Base-by-base conservation (phyloP, 768 basidiomycete genomes). In the Tulasnella sp. region DNA sequence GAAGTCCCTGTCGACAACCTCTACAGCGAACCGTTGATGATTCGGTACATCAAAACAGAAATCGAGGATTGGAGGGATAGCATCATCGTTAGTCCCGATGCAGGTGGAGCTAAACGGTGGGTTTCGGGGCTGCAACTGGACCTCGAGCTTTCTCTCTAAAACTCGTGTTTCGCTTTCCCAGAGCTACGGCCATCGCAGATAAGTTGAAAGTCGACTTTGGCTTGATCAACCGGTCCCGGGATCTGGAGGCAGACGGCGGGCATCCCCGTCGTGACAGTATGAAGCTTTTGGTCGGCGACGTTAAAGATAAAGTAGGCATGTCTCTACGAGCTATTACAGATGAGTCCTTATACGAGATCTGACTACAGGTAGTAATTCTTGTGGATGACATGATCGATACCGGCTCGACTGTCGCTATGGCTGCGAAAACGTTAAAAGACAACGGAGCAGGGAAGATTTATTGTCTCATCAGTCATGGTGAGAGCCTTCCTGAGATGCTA, bases 331-430 rank as follows among this genome's bases (percentile, higher is more conserved):
- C 48, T 34, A 20, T 5, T n/a, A 22, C 34, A 81, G 82, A 48
- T 77, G 18, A 80, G 81, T 81, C 75, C 81, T 80, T 60, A 75
- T 73, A 31, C 20, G 46, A 72, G 54, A 14, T 3, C 31, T 22
- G 31, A 8, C 80, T 95, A 8, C 79, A 96, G 94, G 90, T 96
- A 77, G 96, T 95, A 54, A 95, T 99, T 84, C 90, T 99, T 72
- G 95, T 99, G 46, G 98, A 99, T 85, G 98, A 99, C 85, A 99
- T 99, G 97, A 93, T 98, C 84, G 98, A 99, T 85, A 96, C 95
- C 7, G 97, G 97, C 18, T 90, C 89, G 50, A 99, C 98, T n/a
- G 89, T 99, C 41, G 88, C 91, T 20, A 87, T 97, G 20, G 98
- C 98, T 16, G 92, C 92, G 9, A 90, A 91, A 72, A 94, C 95